These are phyloP conservation scores for Petunia hybrid DNA, from an alignment of 305 asterid genomes.

Conservation along the genomic window DNA sequence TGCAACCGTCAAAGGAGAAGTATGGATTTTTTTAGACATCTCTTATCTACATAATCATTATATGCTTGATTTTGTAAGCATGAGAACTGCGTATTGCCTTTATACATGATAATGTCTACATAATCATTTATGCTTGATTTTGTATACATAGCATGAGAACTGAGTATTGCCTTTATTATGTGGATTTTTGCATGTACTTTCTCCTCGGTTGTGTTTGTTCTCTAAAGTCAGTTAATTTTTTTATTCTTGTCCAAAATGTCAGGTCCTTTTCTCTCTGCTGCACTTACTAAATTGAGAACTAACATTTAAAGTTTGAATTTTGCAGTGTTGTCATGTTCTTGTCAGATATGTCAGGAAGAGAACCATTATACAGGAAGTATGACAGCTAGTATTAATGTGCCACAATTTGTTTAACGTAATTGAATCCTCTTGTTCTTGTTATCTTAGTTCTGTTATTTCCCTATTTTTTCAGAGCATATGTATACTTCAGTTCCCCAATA, in stretches of 20 bases:
- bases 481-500: slow-evolving; percentile 86
- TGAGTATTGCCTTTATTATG: not conserved
- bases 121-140: slow-evolving; percentile 30
- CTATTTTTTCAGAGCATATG: slow-evolving; percentile 74
- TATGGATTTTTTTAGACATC: slow-evolving; percentile 46
- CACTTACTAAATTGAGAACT: slow-evolving; percentile 32
- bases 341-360: slow-evolving; percentile 99
- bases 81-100: not conserved
- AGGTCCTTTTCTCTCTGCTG: not conserved
- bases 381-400: slow-evolving; percentile 25
- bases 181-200: slow-evolving; percentile 7
- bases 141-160: slow-evolving; percentile 4
- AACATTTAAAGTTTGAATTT: slow-evolving; percentile 40
- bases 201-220: slow-evolving; percentile 8
- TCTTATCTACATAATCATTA: slow-evolving; percentile 25
- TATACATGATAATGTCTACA: slow-evolving; percentile 1
- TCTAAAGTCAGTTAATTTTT: slow-evolving; percentile 13
- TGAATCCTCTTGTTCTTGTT: slow-evolving; percentile 33
- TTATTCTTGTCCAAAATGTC: not conserved
- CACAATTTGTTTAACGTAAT: not conserved
- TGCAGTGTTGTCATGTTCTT: slow-evolving; percentile 95
- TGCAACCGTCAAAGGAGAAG: slow-evolving; percentile 97
- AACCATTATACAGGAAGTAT: slow-evolving; percentile 94
- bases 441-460: slow-evolving; percentile 29
- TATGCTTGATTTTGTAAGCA: slow-evolving; percentile 30